A percentile compares a stretch with the other conserved stretches of the same genome.
These are phyloP conservation scores for Teratosphaeria zuluensis DNA, from an alignment of 2,329 filamentous ascomycete species.

Conservation along the genomic window DNA sequence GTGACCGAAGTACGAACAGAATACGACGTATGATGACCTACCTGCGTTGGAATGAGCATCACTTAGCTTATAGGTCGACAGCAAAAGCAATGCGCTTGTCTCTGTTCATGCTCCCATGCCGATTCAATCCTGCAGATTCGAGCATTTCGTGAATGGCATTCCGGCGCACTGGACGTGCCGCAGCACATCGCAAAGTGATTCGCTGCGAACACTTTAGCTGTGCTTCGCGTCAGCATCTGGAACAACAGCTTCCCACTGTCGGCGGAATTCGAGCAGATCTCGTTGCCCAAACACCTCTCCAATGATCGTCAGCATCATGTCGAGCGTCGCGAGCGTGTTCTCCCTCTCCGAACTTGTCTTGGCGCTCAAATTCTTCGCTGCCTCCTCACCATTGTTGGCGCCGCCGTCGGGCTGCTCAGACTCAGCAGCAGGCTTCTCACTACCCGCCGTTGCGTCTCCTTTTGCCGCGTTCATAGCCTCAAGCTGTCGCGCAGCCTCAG, in stretches of 20 bases:
- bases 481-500: conserved; percentile 17
- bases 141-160: background rate
- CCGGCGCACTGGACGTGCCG: background rate
- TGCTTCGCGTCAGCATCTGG: background rate
- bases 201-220: background rate
- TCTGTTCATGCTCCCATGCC: background rate
- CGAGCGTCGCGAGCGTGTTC: conserved; percentile 54
- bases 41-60: background rate
- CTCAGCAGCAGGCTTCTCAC: conserved; percentile 6
- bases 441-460: conserved; percentile 23
- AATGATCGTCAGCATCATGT: conserved; percentile 82
- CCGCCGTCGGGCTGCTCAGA: background rate
- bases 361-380: background rate
- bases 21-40: background rate
- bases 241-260: conserved; percentile 13
- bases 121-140: background rate
- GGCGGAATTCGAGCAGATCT: conserved; percentile 67
- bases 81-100: background rate
- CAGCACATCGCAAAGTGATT: background rate
- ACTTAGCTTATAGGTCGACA: background rate
- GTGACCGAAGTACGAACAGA: background rate
- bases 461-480: conserved; percentile 9
- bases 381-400: background rate
- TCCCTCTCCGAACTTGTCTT: background rate
- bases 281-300: conserved; percentile 85